A percentile compares a stretch with the other conserved stretches of the same genome.
These are phyloP conservation scores for Aspergillus sp. DNA, from an alignment of 2,329 filamentous ascomycete species.

Conservation along the genomic window DNA sequence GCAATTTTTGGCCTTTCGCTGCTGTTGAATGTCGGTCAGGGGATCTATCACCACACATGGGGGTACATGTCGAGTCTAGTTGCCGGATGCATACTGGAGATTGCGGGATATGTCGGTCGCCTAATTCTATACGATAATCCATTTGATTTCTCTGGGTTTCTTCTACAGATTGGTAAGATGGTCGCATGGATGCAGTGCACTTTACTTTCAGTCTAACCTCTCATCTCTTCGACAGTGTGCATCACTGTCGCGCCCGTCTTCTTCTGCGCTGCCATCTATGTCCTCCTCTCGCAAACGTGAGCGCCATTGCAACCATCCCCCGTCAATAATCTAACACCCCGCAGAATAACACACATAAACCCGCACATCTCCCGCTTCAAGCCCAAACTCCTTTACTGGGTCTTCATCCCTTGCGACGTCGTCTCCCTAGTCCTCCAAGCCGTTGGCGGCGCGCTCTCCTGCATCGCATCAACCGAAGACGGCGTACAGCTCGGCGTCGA, in stretches of 20 bases:
- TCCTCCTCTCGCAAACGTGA: neutral
- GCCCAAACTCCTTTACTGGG: conserved; percentile 39
- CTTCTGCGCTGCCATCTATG: conserved; percentile 1
- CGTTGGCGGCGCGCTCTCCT: conserved; percentile 45
- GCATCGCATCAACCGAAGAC: conserved; percentile 17
- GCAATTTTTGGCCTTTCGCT: conserved; percentile 50
- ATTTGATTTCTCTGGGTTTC: conserved; percentile 63
- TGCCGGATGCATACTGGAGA: conserved; percentile 60
- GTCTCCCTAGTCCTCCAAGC: conserved; percentile 49
- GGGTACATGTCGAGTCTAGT: conserved; percentile 57
- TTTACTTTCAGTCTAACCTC: neutral
- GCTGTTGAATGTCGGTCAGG: conserved; percentile 43
- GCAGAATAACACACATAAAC: conserved; percentile 38
- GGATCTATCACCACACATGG: conserved; percentile 43
- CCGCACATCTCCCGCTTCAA: conserved; percentile 46
- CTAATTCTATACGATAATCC: conserved; percentile 63
- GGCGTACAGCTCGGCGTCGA: conserved; percentile 37
- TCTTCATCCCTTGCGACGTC: conserved; percentile 49
- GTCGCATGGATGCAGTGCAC: conserved; percentile 64
- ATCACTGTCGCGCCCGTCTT: conserved; percentile 55
- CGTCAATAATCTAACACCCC: too few relatives aligned
- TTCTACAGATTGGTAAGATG: conserved; percentile 66
- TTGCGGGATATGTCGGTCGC: conserved; percentile 67
- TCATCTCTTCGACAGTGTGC: neutral
- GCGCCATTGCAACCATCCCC: neutral